Percentiles rank a stretch among this genome's conserved stretches.
These are phyloP conservation scores for Nasturtium officinale DNA, from an alignment of 345 rosid genomes.

Conservation along the genomic window DNA sequence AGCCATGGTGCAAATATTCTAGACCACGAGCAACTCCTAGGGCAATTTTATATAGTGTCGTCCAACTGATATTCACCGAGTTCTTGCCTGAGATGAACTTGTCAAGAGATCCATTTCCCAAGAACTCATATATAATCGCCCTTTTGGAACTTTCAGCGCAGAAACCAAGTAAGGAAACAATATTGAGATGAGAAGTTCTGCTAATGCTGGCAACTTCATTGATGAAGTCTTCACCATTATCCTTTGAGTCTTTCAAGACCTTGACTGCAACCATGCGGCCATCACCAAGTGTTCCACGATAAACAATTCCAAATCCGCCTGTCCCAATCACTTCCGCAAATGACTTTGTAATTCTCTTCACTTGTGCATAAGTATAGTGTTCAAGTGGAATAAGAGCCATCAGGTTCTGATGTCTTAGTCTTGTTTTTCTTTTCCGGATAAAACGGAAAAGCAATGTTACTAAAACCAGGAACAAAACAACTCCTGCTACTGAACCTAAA, in stretches of 20 bases:
- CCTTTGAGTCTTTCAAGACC: slow-evolving; percentile 30
- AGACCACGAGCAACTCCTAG: slow-evolving; percentile 50
- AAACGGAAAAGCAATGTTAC: too few relatives aligned
- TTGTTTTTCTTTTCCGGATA: too few relatives aligned
- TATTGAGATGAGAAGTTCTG: slow-evolving; percentile 50
- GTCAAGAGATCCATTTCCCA: slow-evolving; percentile 48
- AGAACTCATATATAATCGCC: slow-evolving; percentile 46
- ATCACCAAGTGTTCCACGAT: background rate
- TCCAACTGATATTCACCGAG: background rate
- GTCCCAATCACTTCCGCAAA: background rate
- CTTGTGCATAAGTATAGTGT: background rate
- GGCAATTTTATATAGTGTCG: slow-evolving; percentile 26
- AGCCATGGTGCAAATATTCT: slow-evolving; percentile 52
- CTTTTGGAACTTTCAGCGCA: slow-evolving; percentile 42
- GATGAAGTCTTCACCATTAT: slow-evolving; percentile 46
- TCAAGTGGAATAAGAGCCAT: background rate
- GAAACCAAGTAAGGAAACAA: slow-evolving; percentile 47
- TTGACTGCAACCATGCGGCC: slow-evolving; percentile 32
- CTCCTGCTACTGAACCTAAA: too few relatives aligned
- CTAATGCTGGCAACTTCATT: slow-evolving; percentile 54
- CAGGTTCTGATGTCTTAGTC: background rate
- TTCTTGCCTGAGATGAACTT: slow-evolving; percentile 18
- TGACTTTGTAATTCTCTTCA: slow-evolving; percentile 13
- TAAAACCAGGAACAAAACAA: too few relatives aligned
- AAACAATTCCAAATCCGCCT: slow-evolving; percentile 15